Evolutionary conservation across 371 early-diverging fungal genomes (phyloP).

Genomic region (Mortierella sp.): DNA sequence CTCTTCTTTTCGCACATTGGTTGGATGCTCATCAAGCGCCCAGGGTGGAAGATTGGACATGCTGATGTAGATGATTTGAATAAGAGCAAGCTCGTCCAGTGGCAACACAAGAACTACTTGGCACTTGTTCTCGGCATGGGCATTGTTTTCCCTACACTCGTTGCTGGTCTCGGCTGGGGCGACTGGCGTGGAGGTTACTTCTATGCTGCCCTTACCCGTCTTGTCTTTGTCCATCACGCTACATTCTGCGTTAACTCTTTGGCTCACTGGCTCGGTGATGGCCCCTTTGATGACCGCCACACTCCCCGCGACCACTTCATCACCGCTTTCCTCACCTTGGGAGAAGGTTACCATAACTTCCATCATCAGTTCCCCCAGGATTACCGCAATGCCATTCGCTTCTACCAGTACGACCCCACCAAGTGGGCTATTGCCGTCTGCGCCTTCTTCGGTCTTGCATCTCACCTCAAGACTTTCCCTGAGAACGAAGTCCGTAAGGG

Average conservation of each 20-base stretch:
- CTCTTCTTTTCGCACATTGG: constrained; percentile 92
- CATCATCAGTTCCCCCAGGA: constrained; percentile 98
- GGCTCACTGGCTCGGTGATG: constrained; percentile 86
- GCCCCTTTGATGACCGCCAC: constrained; percentile 85
- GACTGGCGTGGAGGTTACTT: constrained; percentile 95
- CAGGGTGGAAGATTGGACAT: constrained; percentile 79
- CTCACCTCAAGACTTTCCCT: constrained; percentile 91
- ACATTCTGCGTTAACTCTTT: constrained; percentile 97
- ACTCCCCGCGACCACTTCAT: constrained; percentile 88
- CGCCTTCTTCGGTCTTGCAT: constrained; percentile 83
- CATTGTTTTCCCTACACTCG: constrained; percentile 85
- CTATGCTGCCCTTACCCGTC: constrained; percentile 84
- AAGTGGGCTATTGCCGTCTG: constrained; percentile 91
- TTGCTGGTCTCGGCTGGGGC: constrained; percentile 93
- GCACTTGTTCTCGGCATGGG: constrained; percentile 78
- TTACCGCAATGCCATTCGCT: constrained; percentile 95
- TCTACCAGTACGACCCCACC: constrained; percentile 96
- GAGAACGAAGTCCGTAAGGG: constrained; percentile 93
- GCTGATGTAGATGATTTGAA: constrained; percentile 92
- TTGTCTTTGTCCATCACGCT: constrained; percentile 92
- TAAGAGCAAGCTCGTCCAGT: constrained; percentile 80
- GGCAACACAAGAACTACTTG: constrained; percentile 91
- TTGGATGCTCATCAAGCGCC: constrained; percentile 93
- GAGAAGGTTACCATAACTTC: constrained; percentile 94
- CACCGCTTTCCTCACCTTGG: constrained; percentile 86